These are phyloP conservation scores for Botrytis galanthina DNA, from an alignment of 2,329 filamentous ascomycete genomes.

Conservation along the genomic window DNA sequence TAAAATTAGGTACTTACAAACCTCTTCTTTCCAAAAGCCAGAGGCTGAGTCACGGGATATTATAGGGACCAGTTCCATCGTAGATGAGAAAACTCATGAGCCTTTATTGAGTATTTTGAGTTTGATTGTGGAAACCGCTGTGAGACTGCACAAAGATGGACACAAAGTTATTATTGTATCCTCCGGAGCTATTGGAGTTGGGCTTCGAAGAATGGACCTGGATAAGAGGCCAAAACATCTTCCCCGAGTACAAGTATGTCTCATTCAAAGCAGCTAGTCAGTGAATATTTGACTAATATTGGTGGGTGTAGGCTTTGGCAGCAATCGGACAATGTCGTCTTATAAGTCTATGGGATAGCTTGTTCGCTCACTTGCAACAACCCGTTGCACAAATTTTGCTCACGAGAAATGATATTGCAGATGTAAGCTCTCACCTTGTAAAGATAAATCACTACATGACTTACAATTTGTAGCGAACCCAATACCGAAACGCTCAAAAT, in stretches of 20 bases:
- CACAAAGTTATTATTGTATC: constrained; percentile 95
- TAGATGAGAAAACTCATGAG: constrained; percentile 92
- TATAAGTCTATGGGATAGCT: constrained; percentile 91
- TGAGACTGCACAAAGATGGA: constrained; percentile 82
- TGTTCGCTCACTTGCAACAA: constrained; percentile 84
- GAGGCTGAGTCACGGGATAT: constrained; percentile 19
- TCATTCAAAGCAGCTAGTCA: neutral
- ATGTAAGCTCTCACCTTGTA: constrained; percentile 54
- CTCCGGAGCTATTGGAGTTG: constrained; percentile 94
- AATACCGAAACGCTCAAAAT: constrained; percentile 96
- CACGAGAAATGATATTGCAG: constrained; percentile 93
- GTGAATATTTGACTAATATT: neutral
- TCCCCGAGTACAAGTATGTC: constrained; percentile 72
- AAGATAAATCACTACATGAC: constrained; percentile 24
- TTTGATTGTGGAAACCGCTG: constrained; percentile 90
- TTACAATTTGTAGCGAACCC: constrained; percentile 60
- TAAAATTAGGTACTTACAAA: constrained; percentile 57
- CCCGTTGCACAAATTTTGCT: constrained; percentile 93
- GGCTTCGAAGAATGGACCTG: constrained; percentile 84
- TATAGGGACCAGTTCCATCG: constrained; percentile 97
- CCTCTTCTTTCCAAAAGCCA: neutral
- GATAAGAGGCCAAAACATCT: constrained; percentile 86
- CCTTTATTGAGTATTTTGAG: constrained; percentile 88
- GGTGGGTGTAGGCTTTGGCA: constrained; percentile 67
- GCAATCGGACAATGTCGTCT: constrained; percentile 94